phyloP scores from a whole-genome alignment of 2,329 filamentous ascomycete genomes.

The Penicillium sp. region DNA sequence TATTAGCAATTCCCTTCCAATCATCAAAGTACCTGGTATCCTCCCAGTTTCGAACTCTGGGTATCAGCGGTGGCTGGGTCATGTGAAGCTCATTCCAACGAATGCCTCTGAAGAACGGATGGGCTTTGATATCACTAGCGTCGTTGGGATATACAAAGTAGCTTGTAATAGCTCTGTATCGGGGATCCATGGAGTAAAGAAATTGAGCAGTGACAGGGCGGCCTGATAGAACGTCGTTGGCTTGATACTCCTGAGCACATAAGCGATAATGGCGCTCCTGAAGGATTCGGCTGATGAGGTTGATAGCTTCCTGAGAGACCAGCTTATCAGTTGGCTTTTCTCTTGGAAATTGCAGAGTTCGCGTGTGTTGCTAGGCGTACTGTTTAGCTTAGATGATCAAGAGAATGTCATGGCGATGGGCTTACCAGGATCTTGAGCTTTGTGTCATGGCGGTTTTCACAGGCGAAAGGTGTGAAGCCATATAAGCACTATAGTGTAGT shows the following conservation, averaged over 20 bases:
- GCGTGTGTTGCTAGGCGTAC: slow-evolving; percentile 63
- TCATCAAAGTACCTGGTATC: slow-evolving; percentile 87
- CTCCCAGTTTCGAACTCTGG: slow-evolving; percentile 65
- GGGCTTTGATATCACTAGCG: slow-evolving; percentile 83
- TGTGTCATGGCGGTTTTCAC: slow-evolving; percentile 77
- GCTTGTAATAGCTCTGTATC: slow-evolving; percentile 46
- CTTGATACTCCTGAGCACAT: slow-evolving; percentile 72
- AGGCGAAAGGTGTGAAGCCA: slow-evolving; percentile 85
- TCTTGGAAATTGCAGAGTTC: slow-evolving; percentile 69
- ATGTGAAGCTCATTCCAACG: slow-evolving; percentile 75
- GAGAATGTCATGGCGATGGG: slow-evolving; percentile 3
- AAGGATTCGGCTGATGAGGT: slow-evolving; percentile 73
- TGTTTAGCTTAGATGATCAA: slow-evolving; percentile 18
- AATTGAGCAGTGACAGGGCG: slow-evolving; percentile 31
- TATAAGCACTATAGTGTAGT: slow-evolving; percentile 68
- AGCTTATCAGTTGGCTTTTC: slow-evolving; percentile 53
- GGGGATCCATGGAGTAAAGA: slow-evolving; percentile 32
- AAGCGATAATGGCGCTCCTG: slow-evolving; percentile 74
- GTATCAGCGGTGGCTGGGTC: slow-evolving; percentile 75
- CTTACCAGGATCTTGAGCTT: slow-evolving; percentile 81
- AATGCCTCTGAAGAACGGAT: slow-evolving; percentile 80
- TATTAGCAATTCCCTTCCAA: slow-evolving; percentile 68
- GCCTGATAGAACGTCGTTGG: slow-evolving; percentile 58
- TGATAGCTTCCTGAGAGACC: slow-evolving; percentile 70
- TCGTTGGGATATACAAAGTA: slow-evolving; percentile 79